Percentiles rank a stretch among this genome's conserved stretches.
Evolutionary conservation across 2,329 filamentous ascomycete genomes (phyloP).

Genomic region (Colletotrichum theobromicola): DNA sequence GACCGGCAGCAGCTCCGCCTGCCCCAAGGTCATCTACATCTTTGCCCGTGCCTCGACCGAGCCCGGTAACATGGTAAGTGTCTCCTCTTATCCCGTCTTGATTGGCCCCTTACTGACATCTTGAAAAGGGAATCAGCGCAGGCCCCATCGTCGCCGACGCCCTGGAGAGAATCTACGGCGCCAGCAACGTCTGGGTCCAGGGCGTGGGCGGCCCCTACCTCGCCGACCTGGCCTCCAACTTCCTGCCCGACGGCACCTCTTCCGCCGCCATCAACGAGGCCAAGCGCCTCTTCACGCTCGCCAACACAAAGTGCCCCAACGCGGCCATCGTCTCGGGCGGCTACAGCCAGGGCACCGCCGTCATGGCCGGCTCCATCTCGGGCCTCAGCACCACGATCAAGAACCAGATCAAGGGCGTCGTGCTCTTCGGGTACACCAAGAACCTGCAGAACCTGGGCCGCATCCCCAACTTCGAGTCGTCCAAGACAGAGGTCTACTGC

Average conservation of each 20-base stretch:
- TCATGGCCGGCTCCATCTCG: conserved; percentile 44
- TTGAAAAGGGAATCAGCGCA: conserved; percentile 27
- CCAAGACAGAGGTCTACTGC: conserved; percentile 43
- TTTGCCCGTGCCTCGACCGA: conserved; percentile 45
- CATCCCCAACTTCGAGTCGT: conserved; percentile 41
- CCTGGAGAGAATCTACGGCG: conserved; percentile 31
- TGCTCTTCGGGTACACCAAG: conserved; percentile 47
- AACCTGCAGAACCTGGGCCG: conserved; percentile 44
- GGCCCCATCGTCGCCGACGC: conserved; percentile 33
- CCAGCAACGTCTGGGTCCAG: conserved; percentile 42
- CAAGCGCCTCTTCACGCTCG: conserved; percentile 41
- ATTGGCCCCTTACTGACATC: not conserved
- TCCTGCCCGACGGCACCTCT: conserved; percentile 41
- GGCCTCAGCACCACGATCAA: conserved; percentile 33
- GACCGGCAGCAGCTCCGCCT: conserved; percentile 30
- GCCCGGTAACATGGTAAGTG: conserved; percentile 40
- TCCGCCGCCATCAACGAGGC: conserved; percentile 43
- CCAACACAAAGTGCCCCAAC: conserved; percentile 46
- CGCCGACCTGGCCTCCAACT: conserved; percentile 39
- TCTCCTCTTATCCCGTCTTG: too few species aligned
- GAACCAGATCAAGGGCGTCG: conserved; percentile 39
- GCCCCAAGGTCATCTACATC: conserved; percentile 43
- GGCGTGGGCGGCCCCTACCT: conserved; percentile 47
- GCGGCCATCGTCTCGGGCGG: conserved; percentile 47
- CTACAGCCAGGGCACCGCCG: conserved; percentile 47